phyloP scores from a whole-genome alignment of 768 basidiomycete genomes.

The Pholiota conissans region DNA sequence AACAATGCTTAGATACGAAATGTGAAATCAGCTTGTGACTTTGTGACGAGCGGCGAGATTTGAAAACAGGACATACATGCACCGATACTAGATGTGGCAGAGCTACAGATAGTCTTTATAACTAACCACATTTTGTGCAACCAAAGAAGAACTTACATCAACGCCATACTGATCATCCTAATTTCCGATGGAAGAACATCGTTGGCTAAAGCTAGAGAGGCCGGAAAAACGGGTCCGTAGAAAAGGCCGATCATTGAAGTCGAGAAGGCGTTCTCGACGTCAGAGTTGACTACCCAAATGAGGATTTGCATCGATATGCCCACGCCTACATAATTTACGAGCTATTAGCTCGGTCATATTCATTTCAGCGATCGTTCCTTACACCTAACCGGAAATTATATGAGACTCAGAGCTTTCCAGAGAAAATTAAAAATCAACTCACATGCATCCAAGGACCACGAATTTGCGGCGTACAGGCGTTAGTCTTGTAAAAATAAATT shows the following conservation, averaged over 20 bases:
- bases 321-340: background rate
- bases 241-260: conserved; percentile 45
- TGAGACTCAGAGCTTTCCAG: background rate
- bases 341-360: background rate
- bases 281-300: conserved; percentile 50
- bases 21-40: background rate
- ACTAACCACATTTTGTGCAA: background rate
- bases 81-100: conserved; percentile 44
- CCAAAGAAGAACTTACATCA: conserved; percentile 40
- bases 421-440: conserved; percentile 21
- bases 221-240: conserved; percentile 54
- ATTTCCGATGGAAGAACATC: conserved; percentile 47
- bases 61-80: conserved; percentile 32
- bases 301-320: conserved; percentile 41
- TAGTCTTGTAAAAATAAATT: conserved; percentile 30
- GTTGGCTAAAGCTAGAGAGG: conserved; percentile 42
- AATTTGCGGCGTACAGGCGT: conserved; percentile 35
- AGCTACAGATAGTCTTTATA: conserved; percentile 38
- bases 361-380: background rate
- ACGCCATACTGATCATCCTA: conserved; percentile 51
- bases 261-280: conserved; percentile 45
- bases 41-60: background rate
- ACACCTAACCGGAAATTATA: background rate
- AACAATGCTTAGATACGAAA: conserved; percentile 38
- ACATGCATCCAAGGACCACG: conserved; percentile 33